Percentiles rank a stretch among this genome's conserved stretches.
Conservation (phyloP, 306 rosid genomes). For the Castanea crenata region DNA sequence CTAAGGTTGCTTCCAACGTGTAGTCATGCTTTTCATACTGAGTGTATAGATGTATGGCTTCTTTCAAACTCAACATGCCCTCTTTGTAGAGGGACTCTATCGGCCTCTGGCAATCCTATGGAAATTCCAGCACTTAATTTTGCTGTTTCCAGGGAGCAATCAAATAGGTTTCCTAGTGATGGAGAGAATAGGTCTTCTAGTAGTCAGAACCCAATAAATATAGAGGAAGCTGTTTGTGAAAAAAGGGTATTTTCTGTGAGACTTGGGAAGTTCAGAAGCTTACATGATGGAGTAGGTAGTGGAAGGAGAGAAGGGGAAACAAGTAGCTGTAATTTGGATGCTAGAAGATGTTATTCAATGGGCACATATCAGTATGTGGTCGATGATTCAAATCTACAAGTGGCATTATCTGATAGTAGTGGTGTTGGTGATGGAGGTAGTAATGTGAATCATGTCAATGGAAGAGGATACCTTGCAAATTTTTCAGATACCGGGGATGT, state of each 20-base stretch:
- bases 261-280: slow-evolving; percentile 71
- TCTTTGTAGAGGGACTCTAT: slow-evolving; percentile 67
- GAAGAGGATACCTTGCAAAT: background rate
- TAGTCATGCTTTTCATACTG: slow-evolving; percentile 80
- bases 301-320: slow-evolving; percentile 32
- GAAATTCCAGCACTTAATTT: slow-evolving; percentile 35
- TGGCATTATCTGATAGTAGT: slow-evolving; percentile 32
- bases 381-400: slow-evolving; percentile 58
- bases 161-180: slow-evolving; percentile 23
- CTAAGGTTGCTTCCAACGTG: slow-evolving; percentile 76
- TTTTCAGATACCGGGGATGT: slow-evolving; percentile 31
- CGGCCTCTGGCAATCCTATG: slow-evolving; percentile 16
- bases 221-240: slow-evolving; percentile 35
- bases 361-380: slow-evolving; percentile 77
- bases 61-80: slow-evolving; percentile 87
- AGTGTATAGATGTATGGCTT: slow-evolving; percentile 90
- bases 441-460: slow-evolving; percentile 10
- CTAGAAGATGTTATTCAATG: slow-evolving; percentile 89
- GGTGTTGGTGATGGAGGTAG: background rate
- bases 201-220: slow-evolving; percentile 13
- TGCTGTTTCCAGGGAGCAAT: slow-evolving; percentile 30
- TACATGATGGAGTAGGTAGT: slow-evolving; percentile 20
- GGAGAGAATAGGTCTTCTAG: slow-evolving; percentile 33
- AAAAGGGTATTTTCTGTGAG: slow-evolving; percentile 74
- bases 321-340: slow-evolving; percentile 47